A percentile compares a stretch with the other conserved stretches of the same genome.
phyloP scores from a whole-genome alignment of 768 basidiomycete species.

The Fistulinella prunicolor region DNA sequence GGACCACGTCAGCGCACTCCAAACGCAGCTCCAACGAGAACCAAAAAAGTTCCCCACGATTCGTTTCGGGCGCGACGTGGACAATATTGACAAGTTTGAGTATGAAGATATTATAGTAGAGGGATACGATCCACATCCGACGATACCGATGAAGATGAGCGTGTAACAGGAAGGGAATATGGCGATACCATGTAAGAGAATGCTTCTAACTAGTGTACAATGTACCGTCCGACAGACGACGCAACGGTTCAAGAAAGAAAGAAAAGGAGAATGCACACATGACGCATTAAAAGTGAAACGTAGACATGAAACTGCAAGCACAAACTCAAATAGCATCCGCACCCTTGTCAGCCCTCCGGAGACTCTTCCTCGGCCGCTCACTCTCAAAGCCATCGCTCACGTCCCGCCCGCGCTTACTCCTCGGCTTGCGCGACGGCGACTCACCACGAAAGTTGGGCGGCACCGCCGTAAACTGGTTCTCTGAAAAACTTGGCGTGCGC shows the following conservation, averaged over 20 bases:
- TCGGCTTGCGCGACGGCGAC: conserved; percentile 31
- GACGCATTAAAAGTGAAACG: no score
- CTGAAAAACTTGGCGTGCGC: conserved; percentile 29
- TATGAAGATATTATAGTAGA: conserved; percentile 82
- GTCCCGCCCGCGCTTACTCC: conserved; percentile 25
- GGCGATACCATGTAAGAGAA: conserved; percentile 5
- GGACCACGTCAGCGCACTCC: conserved; percentile 87
- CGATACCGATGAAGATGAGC: conserved; percentile 96
- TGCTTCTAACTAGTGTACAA: not conserved
- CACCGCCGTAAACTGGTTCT: conserved; percentile 51
- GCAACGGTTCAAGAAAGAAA: no score
- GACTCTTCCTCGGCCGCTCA: conserved; percentile 22
- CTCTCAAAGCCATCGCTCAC: conserved; percentile 11
- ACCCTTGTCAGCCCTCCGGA: conserved; percentile 9
- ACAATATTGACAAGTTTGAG: conserved; percentile 76
- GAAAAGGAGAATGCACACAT: not conserved
- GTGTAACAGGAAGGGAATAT: conserved; percentile 41
- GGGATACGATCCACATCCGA: conserved; percentile 80
- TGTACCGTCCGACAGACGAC: no score
- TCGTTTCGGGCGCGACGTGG: conserved; percentile 62
- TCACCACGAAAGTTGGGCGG: conserved; percentile 32
- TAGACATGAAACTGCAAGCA: no score
- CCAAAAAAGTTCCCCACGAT: conserved; percentile 85
- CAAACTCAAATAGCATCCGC: no score
- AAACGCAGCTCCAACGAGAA: conserved; percentile 72